A percentile compares a stretch with the other conserved stretches of the same genome.
phyloP scores from a whole-genome alignment of 306 rosid genomes.

The Astragalus membranaceus region DNA sequence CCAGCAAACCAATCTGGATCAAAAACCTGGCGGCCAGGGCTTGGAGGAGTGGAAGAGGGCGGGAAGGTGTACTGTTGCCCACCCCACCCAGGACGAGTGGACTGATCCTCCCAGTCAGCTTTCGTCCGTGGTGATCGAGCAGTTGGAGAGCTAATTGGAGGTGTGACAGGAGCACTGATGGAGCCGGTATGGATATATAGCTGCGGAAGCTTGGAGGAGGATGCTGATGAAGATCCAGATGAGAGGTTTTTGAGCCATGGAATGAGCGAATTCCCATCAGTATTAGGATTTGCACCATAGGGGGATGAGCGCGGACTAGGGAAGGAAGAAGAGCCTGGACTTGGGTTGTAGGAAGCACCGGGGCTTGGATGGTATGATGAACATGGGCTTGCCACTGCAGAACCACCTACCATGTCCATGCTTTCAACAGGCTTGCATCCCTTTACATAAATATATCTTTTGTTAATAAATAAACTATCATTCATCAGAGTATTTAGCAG shows the following conservation, averaged over 20 bases:
- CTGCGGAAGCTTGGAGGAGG: constrained; percentile 65
- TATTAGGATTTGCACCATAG: constrained; percentile 46
- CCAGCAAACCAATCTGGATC: constrained; percentile 76
- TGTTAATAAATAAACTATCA: neutral
- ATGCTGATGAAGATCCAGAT: constrained; percentile 64
- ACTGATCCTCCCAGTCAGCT: constrained; percentile 56
- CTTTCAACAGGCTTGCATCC: constrained; percentile 76
- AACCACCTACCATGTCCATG: constrained; percentile 56
- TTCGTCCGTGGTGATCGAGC: constrained; percentile 60
- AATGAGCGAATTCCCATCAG: constrained; percentile 66
- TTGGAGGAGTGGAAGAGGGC: constrained; percentile 81
- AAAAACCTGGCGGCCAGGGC: constrained; percentile 64
- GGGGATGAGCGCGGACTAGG: constrained; percentile 77
- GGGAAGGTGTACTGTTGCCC: constrained; percentile 52
- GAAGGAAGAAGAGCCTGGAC: constrained; percentile 86
- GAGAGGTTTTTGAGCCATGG: constrained; percentile 94
- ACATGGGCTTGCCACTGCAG: constrained; percentile 60
- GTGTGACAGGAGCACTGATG: constrained; percentile 87
- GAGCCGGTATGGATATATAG: constrained; percentile 58
- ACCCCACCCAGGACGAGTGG: constrained; percentile 38
- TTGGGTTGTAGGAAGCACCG: constrained; percentile 82
- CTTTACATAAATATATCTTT: constrained; percentile 32
- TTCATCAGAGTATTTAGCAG: neutral
- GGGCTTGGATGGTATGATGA: constrained; percentile 78
- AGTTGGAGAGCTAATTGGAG: constrained; percentile 89